These are phyloP conservation scores for Cunninghamia lanceolata DNA, from an alignment of 75 land plant species.

Conservation along the genomic window DNA sequence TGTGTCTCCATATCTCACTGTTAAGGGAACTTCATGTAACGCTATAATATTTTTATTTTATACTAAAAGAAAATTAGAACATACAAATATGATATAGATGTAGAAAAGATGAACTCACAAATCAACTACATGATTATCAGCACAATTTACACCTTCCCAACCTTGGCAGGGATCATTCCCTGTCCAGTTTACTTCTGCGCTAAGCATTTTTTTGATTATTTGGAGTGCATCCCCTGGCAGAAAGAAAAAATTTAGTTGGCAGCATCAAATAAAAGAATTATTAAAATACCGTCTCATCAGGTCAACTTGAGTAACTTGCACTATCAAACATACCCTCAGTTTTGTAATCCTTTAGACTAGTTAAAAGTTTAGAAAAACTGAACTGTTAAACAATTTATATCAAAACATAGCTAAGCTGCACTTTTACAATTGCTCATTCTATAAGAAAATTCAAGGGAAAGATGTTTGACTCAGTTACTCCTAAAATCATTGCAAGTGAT, in stretches of 20 bases:
- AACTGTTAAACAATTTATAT: neutral
- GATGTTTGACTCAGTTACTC: neutral
- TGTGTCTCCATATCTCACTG: too few relatives aligned
- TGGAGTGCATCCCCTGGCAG: constrained; percentile 7
- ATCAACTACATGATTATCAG: neutral
- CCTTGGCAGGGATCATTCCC: constrained; percentile 10
- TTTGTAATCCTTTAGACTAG: neutral
- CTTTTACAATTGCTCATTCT: neutral
- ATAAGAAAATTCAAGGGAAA: neutral
- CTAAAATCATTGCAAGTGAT: neutral
- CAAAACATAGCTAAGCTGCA: neutral
- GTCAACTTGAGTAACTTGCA: neutral
- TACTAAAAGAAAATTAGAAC: neutral
- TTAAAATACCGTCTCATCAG: neutral
- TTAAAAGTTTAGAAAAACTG: neutral
- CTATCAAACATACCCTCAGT: neutral
- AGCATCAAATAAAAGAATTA: neutral
- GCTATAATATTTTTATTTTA: neutral
- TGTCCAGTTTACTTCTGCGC: constrained; percentile 10
- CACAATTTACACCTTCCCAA: constrained; percentile 8
- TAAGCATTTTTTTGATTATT: neutral
- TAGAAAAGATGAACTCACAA: constrained; percentile 6
- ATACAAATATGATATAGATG: neutral
- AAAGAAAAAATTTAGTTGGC: neutral
- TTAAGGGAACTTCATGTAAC: neutral